Base-by-base conservation (phyloP, 768 basidiomycete species). In the Phlebiopsis flavidoalba region DNA sequence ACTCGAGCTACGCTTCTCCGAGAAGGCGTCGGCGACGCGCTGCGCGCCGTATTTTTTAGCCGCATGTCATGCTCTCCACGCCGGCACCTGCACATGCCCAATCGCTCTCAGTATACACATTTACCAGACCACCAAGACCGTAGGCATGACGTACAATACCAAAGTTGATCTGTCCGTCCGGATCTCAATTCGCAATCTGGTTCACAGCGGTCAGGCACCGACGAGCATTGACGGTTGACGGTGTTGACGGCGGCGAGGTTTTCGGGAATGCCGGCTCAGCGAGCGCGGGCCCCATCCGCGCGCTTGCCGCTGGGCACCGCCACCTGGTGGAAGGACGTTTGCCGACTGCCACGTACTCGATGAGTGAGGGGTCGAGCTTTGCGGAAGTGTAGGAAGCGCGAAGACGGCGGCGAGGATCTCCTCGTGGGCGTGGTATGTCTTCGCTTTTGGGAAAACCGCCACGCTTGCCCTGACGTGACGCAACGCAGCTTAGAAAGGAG, bases 401-500 rank as follows among this genome's bases (percentile, higher is more conserved):
- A 54, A 95, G 64, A 91, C 84, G 55, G 83, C 86, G 2, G 89
- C 85, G 59, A 95, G 83, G 67, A 92, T 79, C 64, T 91, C 85
- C 62, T 94, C 93, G 5, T n/a, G 91, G 89, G 55, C 84, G 81
- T 37, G 91, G n/a, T n/a, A n/a, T 94, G 74, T 95, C 91, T 74
- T 93, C 93, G 82, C n/a, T n/a, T n/a, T n/a, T n/a, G n/a, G n/a
- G n/a, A n/a, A 94, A 95, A 14, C 88, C 91, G 58, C 94, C 94
- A 69, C 93, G 95, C 70, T 80, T 86, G 24, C 83, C 84, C 90
- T 92, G 64, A 2, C 26, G 26, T 6, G 26, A 31, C 26, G 6
- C 26, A 31, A 31, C 6, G 21, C 46, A 15, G 59, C 61, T 19
- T 52, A 31, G 48, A 52, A 49, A 31, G n/a, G 33, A 57, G 14